Base-by-base conservation (phyloP, 2,329 filamentous ascomycete genomes). In the Trichophaea hybrida region DNA sequence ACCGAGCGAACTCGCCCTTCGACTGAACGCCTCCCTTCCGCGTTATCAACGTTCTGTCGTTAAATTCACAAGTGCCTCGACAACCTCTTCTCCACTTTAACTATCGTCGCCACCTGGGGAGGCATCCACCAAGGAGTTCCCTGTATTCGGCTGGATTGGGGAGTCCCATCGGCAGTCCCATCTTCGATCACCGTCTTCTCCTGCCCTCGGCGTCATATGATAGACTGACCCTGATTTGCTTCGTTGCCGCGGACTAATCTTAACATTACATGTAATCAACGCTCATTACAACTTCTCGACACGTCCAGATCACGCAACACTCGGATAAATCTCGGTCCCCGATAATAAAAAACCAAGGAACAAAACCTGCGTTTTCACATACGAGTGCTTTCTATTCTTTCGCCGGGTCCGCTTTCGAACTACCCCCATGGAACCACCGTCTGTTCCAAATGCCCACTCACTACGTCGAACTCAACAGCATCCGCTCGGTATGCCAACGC, bases 361-460 rank as follows among this genome's bases (percentile, higher is more conserved):
- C 24, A 24, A 24, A 24, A 24, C 24, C 3, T 3, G 24, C 24
- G 24, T 46, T 46, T 46, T 46, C 40, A 46, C n/a, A 46, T n/a
- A 46, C 5, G 5, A n/a, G 24, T 46, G 13, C 24, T 46, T 17
- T 13, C n/a, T 46, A 46, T 46, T 17, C 5, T 13, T 46, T 46
- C 40, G 40, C 40, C 24, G 24, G 24, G 24, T 24, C 24, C 24
- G 24, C 24, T 24, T 24, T 24, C 24, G 24, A 24, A 24, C 24
- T 24, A 24, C 24, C 32, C 24, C 50, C 31, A 53, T 53, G 50
- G 50, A 53, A 12, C 50, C 50, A 10, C 50, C 50, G 13, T 53
- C 50, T 37, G 34, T 37, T n/a, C 50, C 50, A 35, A 53, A 53
- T 53, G 50, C 50, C 33, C 48, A 51, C 13, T 46, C 40, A 46